Conservation (phyloP, 139 green algal genomes). For the Dunaliella primolecta region DNA sequence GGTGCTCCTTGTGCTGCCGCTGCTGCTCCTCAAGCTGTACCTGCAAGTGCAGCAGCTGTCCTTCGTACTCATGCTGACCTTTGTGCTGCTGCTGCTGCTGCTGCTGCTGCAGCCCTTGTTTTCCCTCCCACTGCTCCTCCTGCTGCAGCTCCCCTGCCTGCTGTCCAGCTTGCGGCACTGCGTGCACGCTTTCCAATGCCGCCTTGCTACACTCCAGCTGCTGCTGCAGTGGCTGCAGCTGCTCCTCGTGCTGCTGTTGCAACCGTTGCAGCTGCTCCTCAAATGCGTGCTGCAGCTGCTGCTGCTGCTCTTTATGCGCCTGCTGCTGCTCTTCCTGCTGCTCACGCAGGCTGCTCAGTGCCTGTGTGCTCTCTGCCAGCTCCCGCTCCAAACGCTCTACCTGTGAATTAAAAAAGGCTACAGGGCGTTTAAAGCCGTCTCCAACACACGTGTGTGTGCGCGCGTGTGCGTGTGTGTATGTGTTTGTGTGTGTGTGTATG, state of each 20-base stretch:
- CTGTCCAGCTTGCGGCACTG: too few species aligned
- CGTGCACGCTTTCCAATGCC: background rate
- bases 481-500: too few species aligned
- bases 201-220: background rate
- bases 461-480: too few species aligned
- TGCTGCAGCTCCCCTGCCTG: slow-evolving; percentile 1
- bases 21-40: background rate
- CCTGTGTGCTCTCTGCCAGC: background rate
- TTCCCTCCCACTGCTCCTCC: background rate
- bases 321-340: background rate
- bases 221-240: background rate
- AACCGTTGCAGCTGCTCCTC: background rate
- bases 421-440: too few species aligned
- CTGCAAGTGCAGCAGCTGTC: background rate
- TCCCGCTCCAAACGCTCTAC: background rate
- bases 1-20: background rate
- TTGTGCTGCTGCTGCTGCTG: background rate
- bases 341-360: background rate
- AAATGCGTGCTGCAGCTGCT: background rate
- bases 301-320: background rate
- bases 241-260: background rate
- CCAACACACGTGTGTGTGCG: too few species aligned
- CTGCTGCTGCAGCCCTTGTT: background rate
- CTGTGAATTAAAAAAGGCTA: too few species aligned
- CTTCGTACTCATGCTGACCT: too few species aligned